These are phyloP conservation scores for Cytospora piceae DNA, from an alignment of 2,329 filamentous ascomycete genomes.

Conservation along the genomic window DNA sequence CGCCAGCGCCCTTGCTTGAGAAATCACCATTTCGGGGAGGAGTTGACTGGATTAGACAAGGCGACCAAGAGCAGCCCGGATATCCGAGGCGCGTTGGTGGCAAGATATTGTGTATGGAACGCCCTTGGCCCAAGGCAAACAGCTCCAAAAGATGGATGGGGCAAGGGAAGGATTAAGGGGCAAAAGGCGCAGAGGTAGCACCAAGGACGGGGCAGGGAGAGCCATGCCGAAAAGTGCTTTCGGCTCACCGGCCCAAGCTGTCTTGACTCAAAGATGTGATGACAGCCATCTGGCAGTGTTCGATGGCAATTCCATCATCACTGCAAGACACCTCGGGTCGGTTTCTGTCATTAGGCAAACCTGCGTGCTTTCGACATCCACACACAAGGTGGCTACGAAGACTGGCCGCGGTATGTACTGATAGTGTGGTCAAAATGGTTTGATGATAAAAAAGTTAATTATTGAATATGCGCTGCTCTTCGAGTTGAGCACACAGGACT, in stretches of 20 bases:
- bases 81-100: neutral
- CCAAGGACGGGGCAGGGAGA: neutral
- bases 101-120: neutral
- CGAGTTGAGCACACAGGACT: neutral
- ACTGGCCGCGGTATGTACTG: neutral
- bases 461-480: neutral
- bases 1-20: constrained; percentile 61
- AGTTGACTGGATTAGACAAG: neutral
- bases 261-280: neutral
- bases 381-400: neutral
- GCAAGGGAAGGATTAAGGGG: neutral
- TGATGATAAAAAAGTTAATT: neutral
- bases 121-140: neutral
- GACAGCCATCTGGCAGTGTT: neutral
- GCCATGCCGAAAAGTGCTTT: neutral
- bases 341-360: neutral
- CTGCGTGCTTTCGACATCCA: neutral
- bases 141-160: neutral
- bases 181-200: neutral
- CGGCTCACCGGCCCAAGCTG: neutral
- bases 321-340: neutral
- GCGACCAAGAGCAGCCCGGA: neutral
- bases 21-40: neutral
- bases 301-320: neutral
- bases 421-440: neutral